Evolutionary conservation across 2,329 filamentous ascomycete genomes (phyloP).

Genomic region (Pyricularia sp.): DNA sequence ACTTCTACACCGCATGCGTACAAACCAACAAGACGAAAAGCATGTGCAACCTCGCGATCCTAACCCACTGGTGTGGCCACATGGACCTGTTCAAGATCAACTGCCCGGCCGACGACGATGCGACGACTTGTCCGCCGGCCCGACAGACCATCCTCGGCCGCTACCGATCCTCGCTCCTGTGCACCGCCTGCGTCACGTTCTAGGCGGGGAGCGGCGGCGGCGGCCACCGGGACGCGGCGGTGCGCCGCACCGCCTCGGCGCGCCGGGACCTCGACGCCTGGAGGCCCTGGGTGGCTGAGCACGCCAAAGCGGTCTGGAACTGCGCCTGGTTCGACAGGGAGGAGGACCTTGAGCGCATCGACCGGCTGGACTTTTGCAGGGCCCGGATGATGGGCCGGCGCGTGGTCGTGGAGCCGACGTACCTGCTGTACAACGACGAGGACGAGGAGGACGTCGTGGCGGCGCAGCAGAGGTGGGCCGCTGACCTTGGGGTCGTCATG

Average conservation of each 20-base stretch:
- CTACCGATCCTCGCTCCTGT: neutral
- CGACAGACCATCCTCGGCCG: neutral
- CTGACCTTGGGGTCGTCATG: neutral
- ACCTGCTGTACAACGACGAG: neutral
- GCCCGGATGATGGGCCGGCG: no score
- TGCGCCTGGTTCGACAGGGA: neutral
- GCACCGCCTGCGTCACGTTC: neutral
- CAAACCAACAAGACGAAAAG: neutral
- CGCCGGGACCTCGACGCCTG: neutral
- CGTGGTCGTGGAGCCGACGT: neutral
- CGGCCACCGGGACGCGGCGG: neutral
- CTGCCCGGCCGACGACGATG: neutral
- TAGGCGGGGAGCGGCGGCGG: neutral
- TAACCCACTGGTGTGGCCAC: conserved; percentile 1
- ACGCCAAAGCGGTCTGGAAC: conserved; percentile 4
- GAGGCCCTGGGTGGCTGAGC: neutral
- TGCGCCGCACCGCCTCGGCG: neutral
- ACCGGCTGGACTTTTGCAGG: neutral
- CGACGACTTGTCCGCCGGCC: neutral
- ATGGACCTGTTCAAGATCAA: conserved; percentile 2
- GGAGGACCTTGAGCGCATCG: neutral
- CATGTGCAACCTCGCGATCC: conserved; percentile 4
- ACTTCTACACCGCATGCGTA: neutral
- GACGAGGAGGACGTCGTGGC: neutral
- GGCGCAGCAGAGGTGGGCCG: neutral